Percentiles rank a stretch among this genome's conserved stretches.
phyloP scores from a whole-genome alignment of 768 basidiomycete species.

The Dictyophora rubrovolvata region DNA sequence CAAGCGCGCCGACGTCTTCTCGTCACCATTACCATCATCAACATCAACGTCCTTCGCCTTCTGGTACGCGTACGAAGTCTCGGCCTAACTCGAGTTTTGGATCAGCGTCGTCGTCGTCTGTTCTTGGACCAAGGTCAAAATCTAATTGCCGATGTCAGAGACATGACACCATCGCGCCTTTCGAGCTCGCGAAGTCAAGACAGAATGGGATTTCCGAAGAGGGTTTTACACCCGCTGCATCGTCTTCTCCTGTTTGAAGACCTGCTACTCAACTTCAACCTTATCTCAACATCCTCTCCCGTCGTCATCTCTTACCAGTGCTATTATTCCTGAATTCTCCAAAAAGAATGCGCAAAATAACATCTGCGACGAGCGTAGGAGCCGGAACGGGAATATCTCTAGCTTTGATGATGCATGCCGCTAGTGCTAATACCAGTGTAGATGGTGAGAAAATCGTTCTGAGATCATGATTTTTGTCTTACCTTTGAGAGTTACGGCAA shows the following conservation, averaged over 20 bases:
- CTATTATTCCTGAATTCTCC: not conserved
- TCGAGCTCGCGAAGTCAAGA: not conserved
- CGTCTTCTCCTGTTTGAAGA: not conserved
- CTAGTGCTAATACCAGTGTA: no score
- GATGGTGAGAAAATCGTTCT: not conserved
- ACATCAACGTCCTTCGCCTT: not conserved
- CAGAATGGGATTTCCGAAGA: not conserved
- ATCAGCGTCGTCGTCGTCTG: not conserved
- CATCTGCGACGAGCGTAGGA: not conserved
- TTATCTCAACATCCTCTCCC: no score
- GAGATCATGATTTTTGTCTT: no score
- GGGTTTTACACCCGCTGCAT: not conserved
- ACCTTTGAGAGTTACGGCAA: no score
- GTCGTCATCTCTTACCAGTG: not conserved
- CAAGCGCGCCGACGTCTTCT: not conserved
- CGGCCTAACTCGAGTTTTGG: not conserved
- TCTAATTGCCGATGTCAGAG: constrained; percentile 1
- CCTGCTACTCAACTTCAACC: not conserved
- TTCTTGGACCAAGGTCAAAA: not conserved
- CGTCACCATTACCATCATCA: not conserved
- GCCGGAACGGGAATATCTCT: not conserved
- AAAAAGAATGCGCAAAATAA: not conserved
- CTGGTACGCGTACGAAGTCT: not conserved
- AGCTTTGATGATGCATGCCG: not conserved
- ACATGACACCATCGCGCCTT: not conserved